Conservation (phyloP, 1,284 basidiomycete genomes). For the Cryptococcus maquisensis region DNA sequence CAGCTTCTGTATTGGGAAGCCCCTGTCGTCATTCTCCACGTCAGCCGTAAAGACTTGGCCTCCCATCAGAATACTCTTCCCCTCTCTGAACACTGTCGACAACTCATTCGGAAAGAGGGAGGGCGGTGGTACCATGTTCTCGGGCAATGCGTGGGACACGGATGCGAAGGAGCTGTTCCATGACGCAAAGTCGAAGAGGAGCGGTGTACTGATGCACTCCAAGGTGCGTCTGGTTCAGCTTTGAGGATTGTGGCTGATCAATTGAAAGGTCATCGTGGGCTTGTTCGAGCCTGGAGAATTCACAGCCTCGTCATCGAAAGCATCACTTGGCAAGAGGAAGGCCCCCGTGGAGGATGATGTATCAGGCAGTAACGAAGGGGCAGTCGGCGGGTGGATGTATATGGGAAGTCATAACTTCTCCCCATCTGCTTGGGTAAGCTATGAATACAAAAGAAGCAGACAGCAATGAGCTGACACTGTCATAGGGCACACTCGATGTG, state of each 20-base stretch:
- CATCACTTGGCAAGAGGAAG: constrained; percentile 26
- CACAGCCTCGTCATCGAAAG: constrained; percentile 4
- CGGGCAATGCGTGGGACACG: constrained; percentile 30
- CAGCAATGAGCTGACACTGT: background rate
- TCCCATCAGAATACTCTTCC: constrained; percentile 45
- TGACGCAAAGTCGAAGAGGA: constrained; percentile 46
- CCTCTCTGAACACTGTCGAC: constrained; percentile 40
- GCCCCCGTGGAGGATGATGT: constrained; percentile 31
- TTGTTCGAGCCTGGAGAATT: constrained; percentile 33
- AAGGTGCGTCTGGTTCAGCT: constrained; percentile 34
- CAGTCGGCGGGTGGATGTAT: constrained; percentile 44
- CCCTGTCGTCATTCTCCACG: constrained; percentile 12
- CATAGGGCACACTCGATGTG: constrained; percentile 38
- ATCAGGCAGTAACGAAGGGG: constrained; percentile 1
- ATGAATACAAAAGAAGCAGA: background rate
- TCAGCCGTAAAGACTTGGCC: constrained; percentile 31
- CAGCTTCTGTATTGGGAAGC: constrained; percentile 28
- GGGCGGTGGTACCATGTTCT: constrained; percentile 48
- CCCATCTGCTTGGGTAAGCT: constrained; percentile 41
- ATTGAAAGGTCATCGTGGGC: constrained; percentile 36
- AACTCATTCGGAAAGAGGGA: constrained; percentile 24
- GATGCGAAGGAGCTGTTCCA: constrained; percentile 34
- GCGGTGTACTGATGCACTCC: constrained; percentile 47
- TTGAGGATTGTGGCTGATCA: background rate
- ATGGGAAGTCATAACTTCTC: constrained; percentile 47